Evolutionary conservation across 441 rosid genomes (phyloP), one percentile per base, ranked within the genome.

Genomic region (Hura crepitans): DNA sequence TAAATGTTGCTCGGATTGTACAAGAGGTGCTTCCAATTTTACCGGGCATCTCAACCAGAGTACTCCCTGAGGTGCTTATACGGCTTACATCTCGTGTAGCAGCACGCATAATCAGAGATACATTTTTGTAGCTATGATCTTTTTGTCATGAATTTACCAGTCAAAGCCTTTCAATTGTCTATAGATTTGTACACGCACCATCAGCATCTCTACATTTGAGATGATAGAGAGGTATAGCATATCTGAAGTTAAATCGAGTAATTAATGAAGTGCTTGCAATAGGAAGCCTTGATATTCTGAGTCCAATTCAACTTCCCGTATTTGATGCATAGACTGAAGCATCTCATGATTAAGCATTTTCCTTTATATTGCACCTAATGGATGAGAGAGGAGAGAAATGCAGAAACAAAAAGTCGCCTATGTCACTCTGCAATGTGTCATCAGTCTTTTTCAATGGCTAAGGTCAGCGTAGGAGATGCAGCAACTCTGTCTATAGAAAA

Each of bases 71-170:
- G 54, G 82, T 94, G 50, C 31, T 90, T 49, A 82, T 82, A 55
- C 83, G 99, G 75, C 85, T 94, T 65, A 84, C 96, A 58, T 92
- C 99, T 63, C 83, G 97, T 35, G 82, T 86, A 57, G 70, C 89
- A 74, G 97, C 99, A 13, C 92, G 97, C 53, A 37, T 90, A 55
- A 86, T 94, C 59, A 86, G 97, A 35, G 97, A 94, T 65, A 69
- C 87, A 72, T 74, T 90, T 81, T 73, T 85, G 84, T 73, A 71
- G 70, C 46, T 65, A 61, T 76, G 69, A 72, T 39, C 39, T 57
- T 35, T 20, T 54, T 72, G 13, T 23, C 35, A 50, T 60, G 45
- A 30, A 55, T 45, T 37, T 10, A 37, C 61, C 46, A 49, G 20
- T n/a, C 20, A 4, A 54, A 49, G 67, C 25, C 27, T 20, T 27